phyloP scores from a whole-genome alignment of 2,329 filamentous ascomycete genomes.

The Apiospora phragmitis region DNA sequence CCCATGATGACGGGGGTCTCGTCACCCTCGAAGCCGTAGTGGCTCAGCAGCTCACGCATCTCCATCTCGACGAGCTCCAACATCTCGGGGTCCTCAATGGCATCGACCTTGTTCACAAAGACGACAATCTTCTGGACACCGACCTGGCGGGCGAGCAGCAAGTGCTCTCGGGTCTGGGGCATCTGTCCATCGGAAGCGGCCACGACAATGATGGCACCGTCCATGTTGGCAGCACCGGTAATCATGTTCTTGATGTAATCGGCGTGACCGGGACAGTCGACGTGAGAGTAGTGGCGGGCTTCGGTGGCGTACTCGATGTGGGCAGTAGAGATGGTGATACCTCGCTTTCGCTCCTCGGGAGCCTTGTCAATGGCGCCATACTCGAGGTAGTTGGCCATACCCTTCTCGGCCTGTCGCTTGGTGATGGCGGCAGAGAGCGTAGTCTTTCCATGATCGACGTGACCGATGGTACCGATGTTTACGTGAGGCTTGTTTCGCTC shows the following conservation, averaged over 20 bases:
- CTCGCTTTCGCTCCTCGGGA: conserved; percentile 98
- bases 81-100: conserved; percentile 97
- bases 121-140: conserved; percentile 98
- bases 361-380: conserved; percentile 99
- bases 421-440: conserved; percentile 98
- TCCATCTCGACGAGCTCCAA: conserved; percentile 99
- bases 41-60: conserved; percentile 93
- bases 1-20: conserved; percentile 97
- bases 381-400: conserved; percentile 90
- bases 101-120: conserved; percentile 99
- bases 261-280: conserved; percentile 99
- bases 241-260: conserved; percentile 99
- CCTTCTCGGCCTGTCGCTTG: conserved; percentile 95
- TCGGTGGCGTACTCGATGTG: conserved; percentile 99
- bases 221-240: conserved; percentile 98
- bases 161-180: conserved; percentile 98
- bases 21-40: conserved; percentile 97
- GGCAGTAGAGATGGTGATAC: conserved; percentile 98
- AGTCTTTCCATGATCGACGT: conserved; percentile 99
- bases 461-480: conserved; percentile 99
- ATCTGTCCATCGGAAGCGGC: conserved; percentile 98
- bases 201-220: conserved; percentile 97
- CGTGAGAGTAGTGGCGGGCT: conserved; percentile 94
- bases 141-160: conserved; percentile 96
- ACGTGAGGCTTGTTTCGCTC: conserved; percentile 96